Percentiles rank a stretch among this genome's conserved stretches.
Evolutionary conservation across 306 rosid genomes (phyloP).

Genomic region (Calophaca sinica): DNA sequence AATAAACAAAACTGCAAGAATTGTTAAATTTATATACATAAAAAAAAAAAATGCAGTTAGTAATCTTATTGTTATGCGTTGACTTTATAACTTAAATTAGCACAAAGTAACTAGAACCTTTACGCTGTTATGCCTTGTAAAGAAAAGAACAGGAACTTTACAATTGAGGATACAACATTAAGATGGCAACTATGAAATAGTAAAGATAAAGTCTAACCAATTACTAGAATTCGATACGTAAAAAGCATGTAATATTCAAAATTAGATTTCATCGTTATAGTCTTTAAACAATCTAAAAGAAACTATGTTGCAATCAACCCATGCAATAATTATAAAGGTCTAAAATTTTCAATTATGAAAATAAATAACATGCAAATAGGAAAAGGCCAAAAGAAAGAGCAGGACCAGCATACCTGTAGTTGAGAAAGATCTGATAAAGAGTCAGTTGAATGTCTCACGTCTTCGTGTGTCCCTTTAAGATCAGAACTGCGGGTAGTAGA

Average conservation of each 20-base stretch:
- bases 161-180: conserved; percentile 11
- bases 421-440: conserved; percentile 92
- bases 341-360: neutral
- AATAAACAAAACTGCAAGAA: conserved; percentile 17
- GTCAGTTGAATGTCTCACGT: conserved; percentile 54
- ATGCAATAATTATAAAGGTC: conserved; percentile 20
- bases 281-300: conserved; percentile 8
- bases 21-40: neutral
- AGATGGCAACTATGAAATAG: conserved; percentile 3
- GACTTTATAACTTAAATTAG: conserved; percentile 20
- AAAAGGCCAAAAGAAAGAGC: conserved; percentile 30
- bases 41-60: neutral
- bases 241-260: conserved; percentile 15
- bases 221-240: conserved; percentile 16
- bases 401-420: conserved; percentile 68
- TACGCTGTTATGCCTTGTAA: conserved; percentile 15
- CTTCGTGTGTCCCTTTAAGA: conserved; percentile 55
- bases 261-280: conserved; percentile 20
- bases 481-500: conserved; percentile 51
- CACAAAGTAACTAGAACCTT: neutral
- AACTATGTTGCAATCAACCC: neutral
- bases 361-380: conserved; percentile 19
- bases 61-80: conserved; percentile 22
- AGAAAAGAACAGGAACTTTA: conserved; percentile 22
- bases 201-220: conserved; percentile 8